These are phyloP conservation scores for Priceomyces haplophilus DNA, from an alignment of 805 yeast species.

Conservation along the genomic window DNA sequence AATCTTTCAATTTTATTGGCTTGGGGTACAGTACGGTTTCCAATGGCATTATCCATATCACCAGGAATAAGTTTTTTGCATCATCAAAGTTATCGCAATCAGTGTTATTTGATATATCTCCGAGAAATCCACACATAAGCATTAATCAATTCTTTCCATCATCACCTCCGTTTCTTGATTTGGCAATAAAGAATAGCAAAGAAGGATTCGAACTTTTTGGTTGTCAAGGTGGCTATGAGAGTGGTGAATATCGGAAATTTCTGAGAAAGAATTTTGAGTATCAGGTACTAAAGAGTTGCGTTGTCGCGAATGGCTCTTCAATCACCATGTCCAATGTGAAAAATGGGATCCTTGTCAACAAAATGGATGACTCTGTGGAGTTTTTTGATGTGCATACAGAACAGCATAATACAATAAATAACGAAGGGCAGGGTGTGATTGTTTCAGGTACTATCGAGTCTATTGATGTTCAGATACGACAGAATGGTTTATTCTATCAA, in stretches of 20 bases:
- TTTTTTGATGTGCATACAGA: neutral
- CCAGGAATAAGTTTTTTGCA: conserved; percentile 25
- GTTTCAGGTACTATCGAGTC: neutral
- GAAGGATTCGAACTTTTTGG: conserved; percentile 13
- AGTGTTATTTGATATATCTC: conserved; percentile 24
- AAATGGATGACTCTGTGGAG: neutral
- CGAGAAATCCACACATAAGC: conserved; percentile 24
- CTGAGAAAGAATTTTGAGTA: neutral
- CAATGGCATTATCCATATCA: conserved; percentile 22
- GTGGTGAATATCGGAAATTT: conserved; percentile 26
- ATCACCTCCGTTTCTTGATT: conserved; percentile 32
- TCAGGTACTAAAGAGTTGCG: neutral
- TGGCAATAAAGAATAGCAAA: conserved; percentile 11
- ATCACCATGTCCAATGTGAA: neutral
- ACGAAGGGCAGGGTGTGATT: neutral
- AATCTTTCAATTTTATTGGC: conserved; percentile 17
- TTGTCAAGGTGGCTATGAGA: conserved; percentile 35
- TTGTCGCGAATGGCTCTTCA: neutral
- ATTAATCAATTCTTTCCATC: conserved; percentile 19
- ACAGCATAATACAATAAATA: neutral
- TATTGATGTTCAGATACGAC: neutral
- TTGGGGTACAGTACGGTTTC: conserved; percentile 34
- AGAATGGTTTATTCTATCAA: neutral
- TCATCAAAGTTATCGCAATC: conserved; percentile 31
- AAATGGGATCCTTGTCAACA: neutral